Percentiles rank a stretch among this genome's conserved stretches.
phyloP scores from a whole-genome alignment of 306 rosid species.

The Abrus precatorius region DNA sequence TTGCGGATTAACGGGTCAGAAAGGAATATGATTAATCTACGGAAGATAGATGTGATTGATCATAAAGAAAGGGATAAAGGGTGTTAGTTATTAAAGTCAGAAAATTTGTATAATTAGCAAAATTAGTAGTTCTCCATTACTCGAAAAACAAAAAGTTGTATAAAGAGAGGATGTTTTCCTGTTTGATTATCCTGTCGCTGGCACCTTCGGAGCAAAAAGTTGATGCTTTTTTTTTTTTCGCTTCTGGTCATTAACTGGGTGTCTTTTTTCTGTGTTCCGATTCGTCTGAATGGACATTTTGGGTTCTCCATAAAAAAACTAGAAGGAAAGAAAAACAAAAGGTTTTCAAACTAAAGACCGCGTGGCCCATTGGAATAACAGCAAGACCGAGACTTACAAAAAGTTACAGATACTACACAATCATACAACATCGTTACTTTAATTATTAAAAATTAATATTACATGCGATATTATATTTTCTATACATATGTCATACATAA shows the following conservation, averaged over 20 bases:
- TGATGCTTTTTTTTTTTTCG: neutral
- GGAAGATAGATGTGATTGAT: no score
- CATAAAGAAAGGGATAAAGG: no score
- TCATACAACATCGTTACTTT: no score
- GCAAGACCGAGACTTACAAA: no score
- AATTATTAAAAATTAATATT: no score
- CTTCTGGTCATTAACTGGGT: neutral
- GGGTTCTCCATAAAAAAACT: neutral
- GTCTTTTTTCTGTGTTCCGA: conserved; percentile 2
- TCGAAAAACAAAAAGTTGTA: conserved; percentile 36
- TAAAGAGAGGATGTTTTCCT: neutral
- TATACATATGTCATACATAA: no score
- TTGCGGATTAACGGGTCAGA: no score
- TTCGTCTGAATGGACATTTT: conserved; percentile 23
- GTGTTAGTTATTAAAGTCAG: neutral
- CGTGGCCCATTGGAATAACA: conserved; percentile 32
- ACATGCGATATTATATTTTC: no score
- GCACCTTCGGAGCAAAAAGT: neutral
- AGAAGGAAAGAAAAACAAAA: neutral
- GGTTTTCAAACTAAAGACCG: neutral
- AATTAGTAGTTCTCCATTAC: conserved; percentile 38
- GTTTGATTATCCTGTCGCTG: conserved; percentile 7
- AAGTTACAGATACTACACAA: no score
- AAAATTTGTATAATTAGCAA: neutral
- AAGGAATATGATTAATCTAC: no score